Base-by-base conservation (phyloP, 768 basidiomycete species). In the Psilocybe tampanensis region DNA sequence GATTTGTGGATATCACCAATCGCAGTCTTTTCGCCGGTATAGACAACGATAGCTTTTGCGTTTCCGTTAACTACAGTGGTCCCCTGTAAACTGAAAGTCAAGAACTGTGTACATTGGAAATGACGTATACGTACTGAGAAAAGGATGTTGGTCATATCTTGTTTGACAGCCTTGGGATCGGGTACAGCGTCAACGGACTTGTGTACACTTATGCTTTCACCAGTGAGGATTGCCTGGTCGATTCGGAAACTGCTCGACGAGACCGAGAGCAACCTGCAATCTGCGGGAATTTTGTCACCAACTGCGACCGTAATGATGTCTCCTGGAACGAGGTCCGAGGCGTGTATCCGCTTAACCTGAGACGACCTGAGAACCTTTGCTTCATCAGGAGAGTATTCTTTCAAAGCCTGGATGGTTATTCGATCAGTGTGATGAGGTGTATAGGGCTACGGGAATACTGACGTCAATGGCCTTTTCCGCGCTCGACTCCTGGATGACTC, bases 391-490 rank as follows among this genome's bases (percentile, higher is more conserved):
- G 96, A 93, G 73, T 98, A 99, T 68, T 98, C 94, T 72, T 90
- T 95, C 61, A 99, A 76, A 12, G 96, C 96, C 96, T 98, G 52
- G 21, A 52, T 26, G 54, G 58, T 47, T 39, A 56, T 32, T 49
- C n/a, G 43, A 36, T 19, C 47, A 44, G 61, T 54, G 39, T 42
- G 45, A 19, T 41, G 34, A 34, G 26, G 45, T 13, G 23, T 33
- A 42, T 15, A 23, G 45, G 23, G 36, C 53, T 47, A 23, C 43
- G 26, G 29, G 55, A 48, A 5, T 17, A 79, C 94, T 75, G 67
- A 97, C 96, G 66, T 98, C 97, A 70, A 99, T 99, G 18, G 96
- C 96, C 71, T 86, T 87, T 74, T 99, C 96, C 2, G 96, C 96
- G 58, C 92, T 96, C 13, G 89, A 90, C 74, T 99, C 96, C 73